Evolutionary conservation across 2,329 filamentous ascomycete species (phyloP), one percentile per base, ranked within the genome.

Genomic region (Leptographium wingfieldii): DNA sequence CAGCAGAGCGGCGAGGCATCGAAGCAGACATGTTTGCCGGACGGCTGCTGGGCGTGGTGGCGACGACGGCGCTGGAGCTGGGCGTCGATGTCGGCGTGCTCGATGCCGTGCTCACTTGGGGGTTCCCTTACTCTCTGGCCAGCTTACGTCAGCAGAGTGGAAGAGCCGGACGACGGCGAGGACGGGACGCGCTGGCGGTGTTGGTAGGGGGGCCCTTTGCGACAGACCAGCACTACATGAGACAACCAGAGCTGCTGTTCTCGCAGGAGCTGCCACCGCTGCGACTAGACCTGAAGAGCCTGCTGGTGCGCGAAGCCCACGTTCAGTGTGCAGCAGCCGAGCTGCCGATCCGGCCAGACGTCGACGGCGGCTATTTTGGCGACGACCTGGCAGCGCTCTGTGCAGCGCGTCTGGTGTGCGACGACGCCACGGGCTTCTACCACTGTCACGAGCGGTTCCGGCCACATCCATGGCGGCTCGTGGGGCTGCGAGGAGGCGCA

Each of bases 11-110:
- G 60, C 83, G 94, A 22, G 79, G 82, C 60, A 96, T 99, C 61
- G 94, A 99, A 71, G 84, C 81, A 31, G 92, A 97, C 69, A 97
- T 99, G 94, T 99, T 99, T 66, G 88, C 95, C 60, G 94, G 94
- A 0, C 94, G 92, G 67, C 78, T 99, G 1, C 80, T 96, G 62
- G 94, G 94, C 1, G 95, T 99, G 60, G 85, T 99, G 38, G 92
- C 92, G 2, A 99, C 94, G 0, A 95, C 87, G 59, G 94, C 94
- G 0, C 78, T 99, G 3, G 94, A 99, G 69, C 76, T 99, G 1
- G 94, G 94, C 33, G 90, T 99, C 51, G 94, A 99, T 69, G 97
- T 99, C 65, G 94, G 94, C 19, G 89, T 87, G 1, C 77, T 99
- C 10, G 94, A 99, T 71, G 94, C 92, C 59, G 94, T 99, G 14